Percentiles rank a stretch among this genome's conserved stretches.
Evolutionary conservation across 352 stramenopile species (phyloP).

Genomic region (Globisporangium acanthophoron): DNA sequence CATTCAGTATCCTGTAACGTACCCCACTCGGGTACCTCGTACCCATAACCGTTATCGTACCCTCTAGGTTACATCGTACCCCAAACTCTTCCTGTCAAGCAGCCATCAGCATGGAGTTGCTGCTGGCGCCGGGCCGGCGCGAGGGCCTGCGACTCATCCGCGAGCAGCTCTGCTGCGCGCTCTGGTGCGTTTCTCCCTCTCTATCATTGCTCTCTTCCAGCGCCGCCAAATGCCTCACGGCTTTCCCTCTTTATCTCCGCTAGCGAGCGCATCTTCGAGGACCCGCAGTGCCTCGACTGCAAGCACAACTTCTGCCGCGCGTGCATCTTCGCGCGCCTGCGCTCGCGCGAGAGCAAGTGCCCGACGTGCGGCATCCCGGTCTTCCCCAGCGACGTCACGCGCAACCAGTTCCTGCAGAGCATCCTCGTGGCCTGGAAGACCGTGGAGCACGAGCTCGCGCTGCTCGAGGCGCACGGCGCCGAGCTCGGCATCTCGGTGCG

Average conservation of each 20-base stretch:
- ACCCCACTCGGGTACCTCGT: no score
- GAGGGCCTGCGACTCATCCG: constrained; percentile 72
- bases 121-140: constrained; percentile 36
- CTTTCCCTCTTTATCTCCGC: background rate
- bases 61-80: no score
- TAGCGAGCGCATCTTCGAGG: constrained; percentile 66
- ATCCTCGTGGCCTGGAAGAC: constrained; percentile 71
- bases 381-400: constrained; percentile 68
- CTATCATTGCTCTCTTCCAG: background rate
- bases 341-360: constrained; percentile 52
- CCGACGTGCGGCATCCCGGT: constrained; percentile 70
- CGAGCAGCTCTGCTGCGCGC: constrained; percentile 68
- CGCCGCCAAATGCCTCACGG: no score
- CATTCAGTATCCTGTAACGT: no score
- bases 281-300: constrained; percentile 82
- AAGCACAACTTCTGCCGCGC: constrained; percentile 86
- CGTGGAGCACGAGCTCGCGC: constrained; percentile 57
- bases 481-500: constrained; percentile 20
- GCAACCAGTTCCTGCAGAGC: constrained; percentile 84
- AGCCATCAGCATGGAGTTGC: constrained; percentile 37
- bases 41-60: no score
- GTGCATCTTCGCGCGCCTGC: constrained; percentile 67
- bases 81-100: no score
- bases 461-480: constrained; percentile 30
- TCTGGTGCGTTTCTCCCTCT: constrained; percentile 43